These are phyloP conservation scores for Rheum nobile DNA, from an alignment of 148 eudicot species.

Conservation along the genomic window DNA sequence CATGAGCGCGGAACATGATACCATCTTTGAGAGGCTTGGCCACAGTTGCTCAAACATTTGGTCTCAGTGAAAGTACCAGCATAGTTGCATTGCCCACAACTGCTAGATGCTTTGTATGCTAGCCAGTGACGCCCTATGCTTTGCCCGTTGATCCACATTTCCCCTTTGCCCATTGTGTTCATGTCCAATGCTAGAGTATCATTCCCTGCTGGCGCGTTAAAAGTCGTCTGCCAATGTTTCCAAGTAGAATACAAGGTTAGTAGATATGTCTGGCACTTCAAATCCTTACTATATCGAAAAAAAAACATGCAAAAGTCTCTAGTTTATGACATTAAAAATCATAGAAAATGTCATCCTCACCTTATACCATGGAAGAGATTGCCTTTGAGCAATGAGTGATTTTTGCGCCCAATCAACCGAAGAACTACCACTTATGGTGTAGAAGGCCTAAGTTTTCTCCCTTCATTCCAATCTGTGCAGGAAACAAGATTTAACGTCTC, in stretches of 20 bases:
- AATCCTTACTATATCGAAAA: no score
- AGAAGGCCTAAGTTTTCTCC: not conserved
- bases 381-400: conserved; percentile 12
- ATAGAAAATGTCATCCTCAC: not conserved
- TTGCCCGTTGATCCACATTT: conserved; percentile 49
- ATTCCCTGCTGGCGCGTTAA: conserved; percentile 36
- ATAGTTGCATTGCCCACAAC: conserved; percentile 32
- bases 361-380: conserved; percentile 46
- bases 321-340: no score
- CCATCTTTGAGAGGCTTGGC: conserved; percentile 58
- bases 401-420: not conserved
- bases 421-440: not conserved
- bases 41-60: conserved; percentile 42
- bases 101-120: conserved; percentile 34
- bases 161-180: conserved; percentile 48
- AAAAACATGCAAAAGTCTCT: no score
- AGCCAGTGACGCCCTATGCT: conserved; percentile 53
- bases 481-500: not conserved
- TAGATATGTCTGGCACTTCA: no score
- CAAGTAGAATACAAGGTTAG: no score
- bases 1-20: conserved; percentile 46
- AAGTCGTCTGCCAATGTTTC: conserved; percentile 22
- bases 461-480: conserved; percentile 7
- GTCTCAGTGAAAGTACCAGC: conserved; percentile 41
- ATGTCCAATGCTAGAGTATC: conserved; percentile 49